phyloP scores from a whole-genome alignment of 441 rosid genomes.

The Croton laevigatus region DNA sequence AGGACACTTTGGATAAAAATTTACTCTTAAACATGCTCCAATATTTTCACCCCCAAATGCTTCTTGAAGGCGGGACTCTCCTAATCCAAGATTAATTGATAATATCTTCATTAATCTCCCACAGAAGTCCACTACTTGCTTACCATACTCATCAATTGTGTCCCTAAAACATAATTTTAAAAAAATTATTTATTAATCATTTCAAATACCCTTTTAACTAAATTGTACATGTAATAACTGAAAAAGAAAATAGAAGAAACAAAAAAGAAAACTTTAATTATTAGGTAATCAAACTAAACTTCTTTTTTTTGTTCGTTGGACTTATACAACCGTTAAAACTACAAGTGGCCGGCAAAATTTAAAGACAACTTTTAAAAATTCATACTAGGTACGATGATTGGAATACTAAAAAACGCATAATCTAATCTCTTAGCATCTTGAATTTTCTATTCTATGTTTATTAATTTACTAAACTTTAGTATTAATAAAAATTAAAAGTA shows the following conservation, averaged over 20 bases:
- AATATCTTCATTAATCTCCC: constrained; percentile 66
- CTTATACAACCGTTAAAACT: not conserved
- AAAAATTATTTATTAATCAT: not conserved
- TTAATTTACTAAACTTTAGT: too few relatives aligned
- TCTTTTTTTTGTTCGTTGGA: not conserved
- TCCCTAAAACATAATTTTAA: constrained; percentile 39
- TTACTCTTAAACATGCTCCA: constrained; percentile 71
- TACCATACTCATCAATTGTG: constrained; percentile 69
- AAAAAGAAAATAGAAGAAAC: not conserved
- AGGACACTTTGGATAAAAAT: constrained; percentile 82
- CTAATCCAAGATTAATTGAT: constrained; percentile 60
- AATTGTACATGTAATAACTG: not conserved
- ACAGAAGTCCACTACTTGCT: constrained; percentile 50
- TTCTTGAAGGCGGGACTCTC: constrained; percentile 49
- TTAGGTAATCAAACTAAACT: constrained; percentile 8
- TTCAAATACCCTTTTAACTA: not conserved
- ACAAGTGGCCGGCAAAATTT: constrained; percentile 13
- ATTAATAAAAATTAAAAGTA: not conserved
- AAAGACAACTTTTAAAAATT: not conserved
- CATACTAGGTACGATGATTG: constrained; percentile 9
- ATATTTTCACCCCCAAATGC: constrained; percentile 67
- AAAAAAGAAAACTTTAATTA: not conserved
- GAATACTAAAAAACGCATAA: not conserved
- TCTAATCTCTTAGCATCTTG: too few relatives aligned
- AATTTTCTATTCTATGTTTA: too few relatives aligned